Base-by-base conservation (phyloP, 345 rosid genomes). In the Salix brachista region DNA sequence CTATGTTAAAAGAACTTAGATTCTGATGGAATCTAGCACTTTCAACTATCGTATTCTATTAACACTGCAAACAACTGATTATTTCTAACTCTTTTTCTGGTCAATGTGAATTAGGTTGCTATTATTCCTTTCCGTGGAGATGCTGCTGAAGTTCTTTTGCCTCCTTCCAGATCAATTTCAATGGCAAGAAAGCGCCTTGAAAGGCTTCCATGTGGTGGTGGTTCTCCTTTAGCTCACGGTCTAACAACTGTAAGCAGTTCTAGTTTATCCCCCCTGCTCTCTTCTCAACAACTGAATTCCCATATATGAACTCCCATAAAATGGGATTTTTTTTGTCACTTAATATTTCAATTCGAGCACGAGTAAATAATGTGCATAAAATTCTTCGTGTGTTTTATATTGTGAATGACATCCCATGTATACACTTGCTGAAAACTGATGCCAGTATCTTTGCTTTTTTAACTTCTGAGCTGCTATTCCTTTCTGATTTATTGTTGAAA, bases 121-220 rank as follows among this genome's bases (percentile, higher is more conserved):
- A 95, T 93, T 50, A 91, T 95, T 80, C 98, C 99, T 78, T 95
- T 95, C 89, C 90, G 98, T 65, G 99, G 99, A 81, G 96, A 95
- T 80, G 81, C 97, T 73, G 98, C 96, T 5, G 97, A 95, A 88
- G 98, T 95, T 77, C 94, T 95, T 46, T 82, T 95, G 65, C 99
- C 97, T 71, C 97, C 98, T 79, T 95, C 99, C 34, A 89, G 99
- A 87, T 93, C 99, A 76, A 95, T 95, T 77, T 84, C 97, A 62
- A 95, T 95, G 99, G 99, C 99, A 84, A 90, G 98, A 82, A 95
- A 88, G 70, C 96, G 99, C 80, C 97, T 93, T 5, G 96, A 95
- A 88, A 89, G 97, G 82, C 99, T 93, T 83, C 99, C 98, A 52
- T 95, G 99, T 81, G 99, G 98, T 70, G 99, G 99, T 75, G 99